Conservation (phyloP, 352 stramenopile genomes). For the Aphanomyces invadans region DNA sequence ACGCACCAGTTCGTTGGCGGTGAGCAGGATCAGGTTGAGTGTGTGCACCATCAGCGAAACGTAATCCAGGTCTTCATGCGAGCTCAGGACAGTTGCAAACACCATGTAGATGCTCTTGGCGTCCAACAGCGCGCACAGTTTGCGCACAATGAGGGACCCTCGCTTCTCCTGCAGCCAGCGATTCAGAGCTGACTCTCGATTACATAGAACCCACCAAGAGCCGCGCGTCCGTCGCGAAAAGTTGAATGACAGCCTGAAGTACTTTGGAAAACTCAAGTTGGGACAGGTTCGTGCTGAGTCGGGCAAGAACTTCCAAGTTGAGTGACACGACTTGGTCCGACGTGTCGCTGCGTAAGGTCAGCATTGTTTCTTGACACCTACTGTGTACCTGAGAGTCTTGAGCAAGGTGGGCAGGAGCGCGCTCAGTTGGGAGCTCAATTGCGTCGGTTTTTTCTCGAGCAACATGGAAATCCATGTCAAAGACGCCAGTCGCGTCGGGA, state of each 20-base stretch:
- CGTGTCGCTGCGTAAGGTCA: slow-evolving; percentile 55
- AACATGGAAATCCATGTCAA: slow-evolving; percentile 98
- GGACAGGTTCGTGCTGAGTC: slow-evolving; percentile 84
- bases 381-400: slow-evolving; percentile 78
- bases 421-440: slow-evolving; percentile 90
- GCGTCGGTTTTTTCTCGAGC: slow-evolving; percentile 92
- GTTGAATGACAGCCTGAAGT: slow-evolving; percentile 91
- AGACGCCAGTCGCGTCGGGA: slow-evolving; percentile 93
- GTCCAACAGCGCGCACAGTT: slow-evolving; percentile 96
- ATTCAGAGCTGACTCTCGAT: too few relatives aligned
- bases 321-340: slow-evolving; percentile 96
- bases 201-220: slow-evolving; percentile 32
- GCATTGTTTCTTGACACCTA: not conserved
- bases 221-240: slow-evolving; percentile 87
- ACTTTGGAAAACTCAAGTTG: slow-evolving; percentile 89
- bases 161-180: slow-evolving; percentile 88
- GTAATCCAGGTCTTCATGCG: slow-evolving; percentile 88
- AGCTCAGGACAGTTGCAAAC: slow-evolving; percentile 92
- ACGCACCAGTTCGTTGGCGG: slow-evolving; percentile 90
- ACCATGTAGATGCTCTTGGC: slow-evolving; percentile 97
- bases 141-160: slow-evolving; percentile 97
- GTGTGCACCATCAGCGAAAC: slow-evolving; percentile 98
- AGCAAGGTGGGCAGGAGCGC: slow-evolving; percentile 93
- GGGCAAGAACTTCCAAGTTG: slow-evolving; percentile 93
- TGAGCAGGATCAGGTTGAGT: slow-evolving; percentile 98